These are phyloP conservation scores for Xylaria venustula DNA, from an alignment of 495 filamentous ascomycete genomes.

Conservation along the genomic window DNA sequence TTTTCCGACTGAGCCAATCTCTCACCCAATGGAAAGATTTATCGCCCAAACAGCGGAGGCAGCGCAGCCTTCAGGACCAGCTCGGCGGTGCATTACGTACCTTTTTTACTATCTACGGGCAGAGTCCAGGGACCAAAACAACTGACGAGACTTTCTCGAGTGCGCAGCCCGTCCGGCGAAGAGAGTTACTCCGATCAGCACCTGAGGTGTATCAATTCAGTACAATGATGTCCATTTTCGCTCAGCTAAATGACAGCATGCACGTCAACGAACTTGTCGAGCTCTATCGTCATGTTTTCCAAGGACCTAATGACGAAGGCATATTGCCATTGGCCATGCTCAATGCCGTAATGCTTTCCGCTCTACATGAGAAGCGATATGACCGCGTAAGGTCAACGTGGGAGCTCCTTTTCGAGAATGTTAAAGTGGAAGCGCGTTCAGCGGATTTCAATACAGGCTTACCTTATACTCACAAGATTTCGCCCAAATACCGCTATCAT, in stretches of 20 bases:
- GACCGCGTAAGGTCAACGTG: slow-evolving; percentile 64
- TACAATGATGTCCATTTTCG: slow-evolving; percentile 60
- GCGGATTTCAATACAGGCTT: slow-evolving; percentile 18
- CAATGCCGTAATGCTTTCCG: slow-evolving; percentile 61
- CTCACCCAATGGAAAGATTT: slow-evolving; percentile 33
- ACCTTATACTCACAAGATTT: slow-evolving; percentile 35
- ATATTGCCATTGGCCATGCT: slow-evolving; percentile 57
- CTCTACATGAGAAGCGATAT: slow-evolving; percentile 54
- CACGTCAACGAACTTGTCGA: slow-evolving; percentile 58
- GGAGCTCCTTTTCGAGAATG: slow-evolving; percentile 56
- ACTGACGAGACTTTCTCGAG: not conserved
- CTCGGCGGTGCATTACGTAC: slow-evolving; percentile 29
- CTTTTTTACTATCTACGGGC: slow-evolving; percentile 28
- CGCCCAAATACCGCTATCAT: slow-evolving; percentile 56
- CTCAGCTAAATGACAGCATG: slow-evolving; percentile 51
- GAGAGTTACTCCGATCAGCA: slow-evolving; percentile 38
- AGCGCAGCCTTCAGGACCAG: slow-evolving; percentile 21
- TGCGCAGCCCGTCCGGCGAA: slow-evolving; percentile 18
- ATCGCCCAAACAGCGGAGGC: slow-evolving; percentile 11
- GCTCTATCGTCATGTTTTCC: slow-evolving; percentile 43
- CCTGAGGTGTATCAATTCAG: slow-evolving; percentile 53
- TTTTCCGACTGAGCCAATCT: slow-evolving; percentile 35
- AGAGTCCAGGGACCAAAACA: slow-evolving; percentile 5
- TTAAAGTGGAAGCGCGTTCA: slow-evolving; percentile 44
- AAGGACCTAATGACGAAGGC: slow-evolving; percentile 23